Percentiles rank a stretch among this genome's conserved stretches.
These are phyloP conservation scores for Cladosporium cucumerinum DNA, from an alignment of 2,329 filamentous ascomycete species.

Conservation along the genomic window DNA sequence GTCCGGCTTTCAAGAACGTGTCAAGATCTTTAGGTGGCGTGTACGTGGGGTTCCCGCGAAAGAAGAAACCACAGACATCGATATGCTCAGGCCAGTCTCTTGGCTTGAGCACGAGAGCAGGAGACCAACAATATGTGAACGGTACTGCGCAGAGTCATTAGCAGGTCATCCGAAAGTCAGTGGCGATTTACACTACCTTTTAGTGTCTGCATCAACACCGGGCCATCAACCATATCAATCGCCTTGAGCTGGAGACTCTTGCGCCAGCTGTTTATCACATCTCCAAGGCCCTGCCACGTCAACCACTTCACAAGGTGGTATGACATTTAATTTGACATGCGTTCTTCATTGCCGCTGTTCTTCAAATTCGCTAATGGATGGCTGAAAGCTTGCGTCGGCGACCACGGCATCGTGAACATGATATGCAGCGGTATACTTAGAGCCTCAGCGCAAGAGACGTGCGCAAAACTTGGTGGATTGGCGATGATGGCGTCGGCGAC, in stretches of 20 bases:
- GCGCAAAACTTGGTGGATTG: conserved; percentile 25
- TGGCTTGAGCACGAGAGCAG: conserved; percentile 69
- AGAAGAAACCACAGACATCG: conserved; percentile 70
- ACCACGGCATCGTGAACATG: conserved; percentile 49
- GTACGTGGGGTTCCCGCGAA: conserved; percentile 61
- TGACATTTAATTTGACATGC: conserved; percentile 77
- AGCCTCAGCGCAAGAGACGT: conserved; percentile 22
- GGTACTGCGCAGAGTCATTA: conserved; percentile 40
- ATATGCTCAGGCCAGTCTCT: conserved; percentile 69
- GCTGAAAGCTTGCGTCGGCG: conserved; percentile 43
- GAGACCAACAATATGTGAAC: conserved; percentile 85
- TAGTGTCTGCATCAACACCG: conserved; percentile 71
- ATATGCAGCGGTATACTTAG: conserved; percentile 23
- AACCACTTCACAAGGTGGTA: conserved; percentile 54
- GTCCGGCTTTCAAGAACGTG: conserved; percentile 62
- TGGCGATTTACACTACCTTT: conserved; percentile 70
- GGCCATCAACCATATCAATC: conserved; percentile 77
- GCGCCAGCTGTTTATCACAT: conserved; percentile 69
- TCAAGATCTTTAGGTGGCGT: conserved; percentile 61
- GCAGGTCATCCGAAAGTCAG: conserved; percentile 57
- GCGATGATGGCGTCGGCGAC: conserved; percentile 24
- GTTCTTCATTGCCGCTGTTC: conserved; percentile 48
- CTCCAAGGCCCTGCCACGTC: conserved; percentile 72
- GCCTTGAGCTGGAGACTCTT: conserved; percentile 69
- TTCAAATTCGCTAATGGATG: conserved; percentile 50